These are phyloP conservation scores for Fusarium guadeloupense DNA, from an alignment of 2,329 filamentous ascomycete genomes.

Conservation along the genomic window DNA sequence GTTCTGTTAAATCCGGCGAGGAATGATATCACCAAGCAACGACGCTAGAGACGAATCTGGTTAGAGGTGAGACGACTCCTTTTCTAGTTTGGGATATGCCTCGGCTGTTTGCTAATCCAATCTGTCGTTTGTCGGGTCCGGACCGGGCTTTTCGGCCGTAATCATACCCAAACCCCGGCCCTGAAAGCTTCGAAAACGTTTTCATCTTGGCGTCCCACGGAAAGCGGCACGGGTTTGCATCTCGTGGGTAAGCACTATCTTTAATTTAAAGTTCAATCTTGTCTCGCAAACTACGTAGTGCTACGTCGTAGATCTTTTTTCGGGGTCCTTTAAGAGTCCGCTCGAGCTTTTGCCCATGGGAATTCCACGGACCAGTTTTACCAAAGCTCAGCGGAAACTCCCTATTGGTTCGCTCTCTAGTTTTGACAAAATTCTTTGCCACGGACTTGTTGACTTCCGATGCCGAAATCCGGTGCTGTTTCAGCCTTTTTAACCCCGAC, in stretches of 20 bases:
- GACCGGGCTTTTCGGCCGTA: conserved; percentile 30
- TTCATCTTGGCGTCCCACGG: background rate
- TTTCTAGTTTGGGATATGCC: conserved; percentile 6
- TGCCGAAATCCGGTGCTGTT: conserved; percentile 16
- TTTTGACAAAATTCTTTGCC: background rate
- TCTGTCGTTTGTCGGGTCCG: conserved; percentile 22
- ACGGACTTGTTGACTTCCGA: conserved; percentile 16
- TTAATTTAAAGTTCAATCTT: background rate
- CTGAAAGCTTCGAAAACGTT: background rate
- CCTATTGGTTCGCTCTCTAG: background rate
- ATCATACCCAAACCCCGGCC: conserved; percentile 12
- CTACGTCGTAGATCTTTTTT: background rate
- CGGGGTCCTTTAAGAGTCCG: background rate
- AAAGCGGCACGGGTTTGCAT: background rate
- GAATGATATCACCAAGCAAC: conserved; percentile 25
- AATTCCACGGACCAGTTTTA: conserved; percentile 4
- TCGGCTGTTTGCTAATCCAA: conserved; percentile 8
- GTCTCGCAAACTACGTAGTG: too few species aligned
- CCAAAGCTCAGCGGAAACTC: conserved; percentile 11
- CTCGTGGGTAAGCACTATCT: background rate
- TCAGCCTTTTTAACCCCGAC: background rate
- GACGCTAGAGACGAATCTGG: conserved; percentile 9
- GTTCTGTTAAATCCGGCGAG: conserved; percentile 16
- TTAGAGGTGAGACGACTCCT: background rate
- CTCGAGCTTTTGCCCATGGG: background rate